Conservation (phyloP, 345 rosid species). For the Acer yangbiense region DNA sequence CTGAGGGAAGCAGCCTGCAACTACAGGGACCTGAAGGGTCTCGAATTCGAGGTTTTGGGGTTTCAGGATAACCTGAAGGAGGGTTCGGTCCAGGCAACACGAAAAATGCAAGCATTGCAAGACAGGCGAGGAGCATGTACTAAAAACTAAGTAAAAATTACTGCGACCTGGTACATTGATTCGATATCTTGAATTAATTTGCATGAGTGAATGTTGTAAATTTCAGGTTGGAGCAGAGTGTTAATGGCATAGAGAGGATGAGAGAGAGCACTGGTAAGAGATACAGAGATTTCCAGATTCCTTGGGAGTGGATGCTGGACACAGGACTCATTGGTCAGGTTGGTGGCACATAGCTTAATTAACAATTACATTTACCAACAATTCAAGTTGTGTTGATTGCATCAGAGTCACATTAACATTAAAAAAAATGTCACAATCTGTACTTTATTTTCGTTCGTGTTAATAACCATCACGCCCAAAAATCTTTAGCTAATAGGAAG, state of each 20-base stretch:
- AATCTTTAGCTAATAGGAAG: no score
- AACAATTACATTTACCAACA: conserved; percentile 13
- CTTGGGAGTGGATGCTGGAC: conserved; percentile 93
- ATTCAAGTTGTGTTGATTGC: background rate
- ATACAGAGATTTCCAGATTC: conserved; percentile 84
- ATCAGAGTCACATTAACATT: background rate
- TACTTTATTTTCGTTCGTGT: background rate
- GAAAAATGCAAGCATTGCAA: conserved; percentile 75
- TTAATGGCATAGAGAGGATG: conserved; percentile 55
- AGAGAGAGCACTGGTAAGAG: conserved; percentile 67
- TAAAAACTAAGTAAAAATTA: conserved; percentile 28
- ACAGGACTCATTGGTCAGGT: conserved; percentile 87
- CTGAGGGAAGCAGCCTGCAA: conserved; percentile 86
- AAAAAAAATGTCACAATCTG: background rate
- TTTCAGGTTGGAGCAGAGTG: conserved; percentile 79
- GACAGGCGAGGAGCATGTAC: conserved; percentile 98
- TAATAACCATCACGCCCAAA: no score
- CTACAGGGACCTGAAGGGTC: conserved; percentile 61
- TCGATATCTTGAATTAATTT: conserved; percentile 23
- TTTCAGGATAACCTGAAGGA: conserved; percentile 66
- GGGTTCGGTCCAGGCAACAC: conserved; percentile 41
- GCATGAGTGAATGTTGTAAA: conserved; percentile 22
- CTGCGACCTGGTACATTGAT: conserved; percentile 19
- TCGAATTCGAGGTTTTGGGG: conserved; percentile 62
- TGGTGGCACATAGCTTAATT: conserved; percentile 32